Evolutionary conservation across 2,329 filamentous ascomycete species (phyloP).

Genomic region (Pseudogymnoascus sp.): DNA sequence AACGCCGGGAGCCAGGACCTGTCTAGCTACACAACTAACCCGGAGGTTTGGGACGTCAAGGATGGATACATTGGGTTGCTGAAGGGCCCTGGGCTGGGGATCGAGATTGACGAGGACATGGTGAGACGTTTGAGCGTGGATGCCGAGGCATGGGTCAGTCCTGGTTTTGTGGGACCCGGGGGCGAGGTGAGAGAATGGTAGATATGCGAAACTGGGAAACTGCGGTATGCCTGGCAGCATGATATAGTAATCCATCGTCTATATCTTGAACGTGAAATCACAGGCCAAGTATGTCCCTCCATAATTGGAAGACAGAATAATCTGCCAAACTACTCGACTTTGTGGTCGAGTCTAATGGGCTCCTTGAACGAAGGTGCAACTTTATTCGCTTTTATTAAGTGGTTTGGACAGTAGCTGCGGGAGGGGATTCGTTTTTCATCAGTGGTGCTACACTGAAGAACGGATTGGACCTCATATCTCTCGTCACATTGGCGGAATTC

Average conservation of each 20-base stretch:
- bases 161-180: constrained; percentile 61
- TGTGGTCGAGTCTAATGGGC: neutral
- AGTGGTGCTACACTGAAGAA: neutral
- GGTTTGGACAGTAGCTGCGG: neutral
- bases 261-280: neutral
- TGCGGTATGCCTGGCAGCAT: neutral
- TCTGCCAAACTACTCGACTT: neutral
- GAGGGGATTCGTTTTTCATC: neutral
- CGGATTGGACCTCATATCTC: neutral
- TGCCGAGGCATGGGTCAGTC: constrained; percentile 56
- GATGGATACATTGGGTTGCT: constrained; percentile 57
- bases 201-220: constrained; percentile 1
- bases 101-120: constrained; percentile 64
- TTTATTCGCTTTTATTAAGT: neutral
- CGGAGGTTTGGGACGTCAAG: constrained; percentile 58
- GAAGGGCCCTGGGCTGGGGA: constrained; percentile 56
- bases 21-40: constrained; percentile 58
- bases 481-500: neutral
- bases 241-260: neutral
- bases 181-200: constrained; percentile 64
- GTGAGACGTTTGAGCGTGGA: constrained; percentile 52
- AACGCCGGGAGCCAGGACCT: constrained; percentile 61
- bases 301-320: neutral
- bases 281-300: neutral
- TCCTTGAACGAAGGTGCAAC: neutral